Evolutionary conservation across 495 filamentous ascomycete genomes (phyloP).

Genomic region (Immersiella caudata): DNA sequence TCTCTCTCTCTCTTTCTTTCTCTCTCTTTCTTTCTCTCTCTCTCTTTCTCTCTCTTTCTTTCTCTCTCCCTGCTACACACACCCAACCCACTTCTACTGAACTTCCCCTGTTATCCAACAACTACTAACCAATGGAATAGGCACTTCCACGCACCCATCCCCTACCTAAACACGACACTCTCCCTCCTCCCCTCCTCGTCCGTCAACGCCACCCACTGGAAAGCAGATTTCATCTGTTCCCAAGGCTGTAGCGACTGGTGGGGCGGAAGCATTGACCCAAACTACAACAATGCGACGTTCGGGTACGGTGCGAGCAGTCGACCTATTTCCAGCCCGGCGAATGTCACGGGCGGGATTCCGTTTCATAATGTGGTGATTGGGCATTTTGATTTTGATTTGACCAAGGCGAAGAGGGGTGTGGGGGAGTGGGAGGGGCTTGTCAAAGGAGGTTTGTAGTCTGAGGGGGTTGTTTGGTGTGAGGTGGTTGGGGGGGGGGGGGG

Average conservation of each 20-base stretch:
- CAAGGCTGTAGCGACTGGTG: not conserved
- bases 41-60: too few species aligned
- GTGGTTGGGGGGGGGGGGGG: too few species aligned
- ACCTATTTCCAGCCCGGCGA: not conserved
- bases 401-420: not conserved
- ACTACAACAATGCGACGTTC: not conserved
- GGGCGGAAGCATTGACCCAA: not conserved
- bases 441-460: not conserved
- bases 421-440: not conserved
- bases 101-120: too few species aligned
- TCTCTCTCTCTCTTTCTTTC: not conserved
- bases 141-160: not conserved
- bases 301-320: not conserved
- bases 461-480: not conserved
- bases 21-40: too few species aligned
- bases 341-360: not conserved
- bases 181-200: not conserved
- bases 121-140: not conserved
- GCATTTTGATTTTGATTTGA: not conserved
- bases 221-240: not conserved
- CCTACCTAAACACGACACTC: not conserved
- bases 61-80: too few species aligned
- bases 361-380: constrained; percentile 2
- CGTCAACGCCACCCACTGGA: not conserved
- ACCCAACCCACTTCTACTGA: too few species aligned